These are phyloP conservation scores for Alternaria ventricosa DNA, from an alignment of 2,329 filamentous ascomycete genomes.

Conservation along the genomic window DNA sequence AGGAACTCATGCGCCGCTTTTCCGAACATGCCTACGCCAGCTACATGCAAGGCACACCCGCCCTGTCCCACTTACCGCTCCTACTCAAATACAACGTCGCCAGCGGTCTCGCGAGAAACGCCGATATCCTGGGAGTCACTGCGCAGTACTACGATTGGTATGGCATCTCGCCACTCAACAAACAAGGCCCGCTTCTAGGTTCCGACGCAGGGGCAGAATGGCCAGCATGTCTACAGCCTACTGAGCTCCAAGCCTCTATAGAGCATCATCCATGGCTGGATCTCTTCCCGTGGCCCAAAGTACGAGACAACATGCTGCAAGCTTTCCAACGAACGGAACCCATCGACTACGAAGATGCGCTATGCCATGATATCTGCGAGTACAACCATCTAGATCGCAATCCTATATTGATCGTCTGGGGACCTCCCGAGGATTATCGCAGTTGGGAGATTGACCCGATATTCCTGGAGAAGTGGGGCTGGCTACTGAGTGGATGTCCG, in stretches of 20 bases:
- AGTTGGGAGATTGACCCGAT: slow-evolving; percentile 58
- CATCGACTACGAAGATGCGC: slow-evolving; percentile 31
- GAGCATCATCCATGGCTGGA: slow-evolving; percentile 54
- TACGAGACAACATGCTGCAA: slow-evolving; percentile 49
- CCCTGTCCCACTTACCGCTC: slow-evolving; percentile 13
- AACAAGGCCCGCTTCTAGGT: not conserved
- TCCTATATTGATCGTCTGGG: slow-evolving; percentile 56
- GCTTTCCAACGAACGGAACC: slow-evolving; percentile 39
- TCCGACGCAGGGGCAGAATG: not conserved
- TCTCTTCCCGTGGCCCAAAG: slow-evolving; percentile 45
- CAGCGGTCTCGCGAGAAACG: slow-evolving; percentile 16
- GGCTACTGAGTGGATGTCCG: slow-evolving; percentile 48
- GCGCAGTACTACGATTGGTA: slow-evolving; percentile 14
- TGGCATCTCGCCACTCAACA: slow-evolving; percentile 24
- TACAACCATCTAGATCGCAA: slow-evolving; percentile 1
- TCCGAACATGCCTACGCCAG: slow-evolving; percentile 24
- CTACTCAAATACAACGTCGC: slow-evolving; percentile 23
- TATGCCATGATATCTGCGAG: slow-evolving; percentile 24
- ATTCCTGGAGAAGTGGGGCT: slow-evolving; percentile 57
- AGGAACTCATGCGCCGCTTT: slow-evolving; percentile 19
- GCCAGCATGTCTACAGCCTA: not conserved
- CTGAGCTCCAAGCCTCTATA: slow-evolving; percentile 40
- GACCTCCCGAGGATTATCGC: slow-evolving; percentile 52
- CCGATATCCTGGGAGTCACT: slow-evolving; percentile 14
- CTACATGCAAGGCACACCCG: slow-evolving; percentile 22